These are phyloP conservation scores for Pochonia chlamydosporia DNA, from an alignment of 2,329 filamentous ascomycete species.

Conservation along the genomic window DNA sequence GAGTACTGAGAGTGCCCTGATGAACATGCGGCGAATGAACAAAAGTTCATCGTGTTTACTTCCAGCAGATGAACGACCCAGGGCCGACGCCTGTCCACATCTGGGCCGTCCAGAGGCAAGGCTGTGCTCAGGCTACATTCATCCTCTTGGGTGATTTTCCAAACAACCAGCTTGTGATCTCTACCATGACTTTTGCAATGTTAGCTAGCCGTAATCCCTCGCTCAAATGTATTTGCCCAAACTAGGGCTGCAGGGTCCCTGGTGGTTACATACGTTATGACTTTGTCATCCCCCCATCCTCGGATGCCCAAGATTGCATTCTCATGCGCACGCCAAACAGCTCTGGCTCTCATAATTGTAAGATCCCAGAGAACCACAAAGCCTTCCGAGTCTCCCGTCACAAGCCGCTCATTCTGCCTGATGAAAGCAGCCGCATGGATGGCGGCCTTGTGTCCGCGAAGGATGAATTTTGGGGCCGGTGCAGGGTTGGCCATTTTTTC, in stretches of 20 bases:
- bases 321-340: slow-evolving; percentile 82
- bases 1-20: slow-evolving; percentile 19
- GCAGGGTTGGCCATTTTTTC: slow-evolving; percentile 21
- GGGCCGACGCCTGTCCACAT: slow-evolving; percentile 53
- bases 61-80: slow-evolving; percentile 81
- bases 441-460: slow-evolving; percentile 78
- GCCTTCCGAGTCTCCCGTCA: slow-evolving; percentile 85
- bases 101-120: slow-evolving; percentile 62
- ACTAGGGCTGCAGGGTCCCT: neutral
- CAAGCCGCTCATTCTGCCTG: slow-evolving; percentile 65
- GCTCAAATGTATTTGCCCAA: no score
- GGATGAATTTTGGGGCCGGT: slow-evolving; percentile 51
- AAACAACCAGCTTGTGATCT: slow-evolving; percentile 80
- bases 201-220: neutral
- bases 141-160: slow-evolving; percentile 61
- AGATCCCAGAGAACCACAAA: slow-evolving; percentile 85
- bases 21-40: slow-evolving; percentile 65
- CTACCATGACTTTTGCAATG: slow-evolving; percentile 67
- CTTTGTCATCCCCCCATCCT: slow-evolving; percentile 63
- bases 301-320: slow-evolving; percentile 69
- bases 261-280: slow-evolving; percentile 68
- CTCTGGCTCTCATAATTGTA: slow-evolving; percentile 70
- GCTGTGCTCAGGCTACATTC: slow-evolving; percentile 60
- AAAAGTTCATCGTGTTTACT: slow-evolving; percentile 95
- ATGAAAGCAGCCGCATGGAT: slow-evolving; percentile 75